phyloP scores from a whole-genome alignment of 257 asterid genomes.

The Solanum neorickii region DNA sequence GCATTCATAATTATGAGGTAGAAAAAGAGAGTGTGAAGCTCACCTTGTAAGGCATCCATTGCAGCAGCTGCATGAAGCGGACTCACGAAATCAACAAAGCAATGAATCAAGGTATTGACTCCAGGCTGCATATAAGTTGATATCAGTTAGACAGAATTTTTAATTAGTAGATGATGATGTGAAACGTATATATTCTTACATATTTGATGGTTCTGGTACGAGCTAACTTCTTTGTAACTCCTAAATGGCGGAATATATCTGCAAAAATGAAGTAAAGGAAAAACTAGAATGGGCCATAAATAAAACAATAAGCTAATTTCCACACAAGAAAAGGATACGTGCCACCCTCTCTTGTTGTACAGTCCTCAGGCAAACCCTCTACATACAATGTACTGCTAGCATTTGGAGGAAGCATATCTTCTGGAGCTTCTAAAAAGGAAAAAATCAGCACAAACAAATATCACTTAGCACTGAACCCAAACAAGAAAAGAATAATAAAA shows the following conservation, averaged over 20 bases:
- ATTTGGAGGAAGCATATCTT: conserved; percentile 66
- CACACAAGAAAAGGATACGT: conserved; percentile 48
- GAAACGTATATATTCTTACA: conserved; percentile 26
- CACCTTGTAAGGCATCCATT: conserved; percentile 72
- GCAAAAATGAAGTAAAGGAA: conserved; percentile 35
- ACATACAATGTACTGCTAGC: conserved; percentile 64
- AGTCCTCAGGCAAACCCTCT: conserved; percentile 40
- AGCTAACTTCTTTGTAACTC: conserved; percentile 67
- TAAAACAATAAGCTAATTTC: background rate
- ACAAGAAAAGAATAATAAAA: background rate
- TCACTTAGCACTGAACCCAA: background rate
- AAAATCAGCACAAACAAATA: background rate
- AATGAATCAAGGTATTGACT: conserved; percentile 58
- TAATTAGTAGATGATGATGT: background rate
- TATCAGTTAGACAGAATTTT: background rate
- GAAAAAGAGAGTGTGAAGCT: background rate
- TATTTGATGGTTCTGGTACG: conserved; percentile 54
- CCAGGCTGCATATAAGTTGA: conserved; percentile 37
- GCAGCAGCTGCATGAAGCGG: conserved; percentile 87
- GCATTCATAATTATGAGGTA: too few relatives aligned
- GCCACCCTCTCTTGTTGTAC: conserved; percentile 82
- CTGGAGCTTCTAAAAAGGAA: conserved; percentile 40
- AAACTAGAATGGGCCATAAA: background rate
- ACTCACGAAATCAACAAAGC: conserved; percentile 70
- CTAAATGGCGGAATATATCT: conserved; percentile 84